Conservation (phyloP, 73 alveolate species). For the Paramecium sexaurelia region DNA sequence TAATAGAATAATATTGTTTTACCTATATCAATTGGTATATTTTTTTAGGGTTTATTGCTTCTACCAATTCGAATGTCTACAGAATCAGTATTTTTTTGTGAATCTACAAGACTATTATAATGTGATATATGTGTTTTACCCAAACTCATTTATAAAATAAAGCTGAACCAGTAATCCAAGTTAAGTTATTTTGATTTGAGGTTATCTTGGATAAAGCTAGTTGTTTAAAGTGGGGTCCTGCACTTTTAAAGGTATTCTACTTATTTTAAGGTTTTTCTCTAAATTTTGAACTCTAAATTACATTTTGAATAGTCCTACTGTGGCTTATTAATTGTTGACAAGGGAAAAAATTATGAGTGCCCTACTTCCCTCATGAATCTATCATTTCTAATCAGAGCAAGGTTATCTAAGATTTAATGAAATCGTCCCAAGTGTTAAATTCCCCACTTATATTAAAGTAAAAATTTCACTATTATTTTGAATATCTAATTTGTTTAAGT, state of each 20-base stretch:
- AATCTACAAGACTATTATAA: not conserved
- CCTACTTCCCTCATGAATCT: not conserved
- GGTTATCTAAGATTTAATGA: not conserved
- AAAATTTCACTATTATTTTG: not conserved
- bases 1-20: no score
- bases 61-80: conserved; percentile 24
- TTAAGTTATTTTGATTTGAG: not conserved
- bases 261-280: not conserved
- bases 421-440: not conserved
- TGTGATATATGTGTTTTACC: not conserved
- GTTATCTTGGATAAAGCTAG: not conserved
- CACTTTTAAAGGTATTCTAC: not conserved
- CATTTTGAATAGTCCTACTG: not conserved
- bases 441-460: not conserved
- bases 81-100: conserved; percentile 15
- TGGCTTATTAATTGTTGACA: not conserved
- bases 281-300: not conserved
- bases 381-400: not conserved
- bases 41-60: not conserved
- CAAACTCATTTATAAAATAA: not conserved
- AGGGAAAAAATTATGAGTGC: not conserved
- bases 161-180: not conserved
- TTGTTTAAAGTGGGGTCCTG: not conserved
- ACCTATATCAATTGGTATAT: conserved; percentile 38
- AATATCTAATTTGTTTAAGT: not conserved